These are phyloP conservation scores for Ganoderma meredithae DNA, from an alignment of 1,284 basidiomycete species.

Conservation along the genomic window DNA sequence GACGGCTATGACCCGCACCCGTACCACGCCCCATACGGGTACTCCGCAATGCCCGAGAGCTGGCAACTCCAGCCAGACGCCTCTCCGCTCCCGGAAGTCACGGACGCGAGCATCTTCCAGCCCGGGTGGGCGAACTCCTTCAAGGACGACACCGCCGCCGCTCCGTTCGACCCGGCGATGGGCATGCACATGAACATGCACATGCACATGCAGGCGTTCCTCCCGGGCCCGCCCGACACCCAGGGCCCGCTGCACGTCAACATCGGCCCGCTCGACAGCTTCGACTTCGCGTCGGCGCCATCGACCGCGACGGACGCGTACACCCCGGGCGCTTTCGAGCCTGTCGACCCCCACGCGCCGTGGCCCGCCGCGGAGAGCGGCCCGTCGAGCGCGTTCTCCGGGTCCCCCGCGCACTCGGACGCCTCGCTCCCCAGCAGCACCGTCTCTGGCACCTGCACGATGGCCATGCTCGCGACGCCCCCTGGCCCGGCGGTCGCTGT, in stretches of 20 bases:
- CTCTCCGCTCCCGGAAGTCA: slow-evolving; percentile 58
- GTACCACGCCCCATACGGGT: slow-evolving; percentile 17
- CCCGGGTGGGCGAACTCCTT: slow-evolving; percentile 44
- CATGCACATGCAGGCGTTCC: slow-evolving; percentile 35
- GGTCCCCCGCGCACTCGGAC: too few relatives aligned
- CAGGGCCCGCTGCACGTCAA: slow-evolving; percentile 26
- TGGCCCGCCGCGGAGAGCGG: too few relatives aligned
- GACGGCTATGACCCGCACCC: slow-evolving; percentile 27
- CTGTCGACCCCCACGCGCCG: too few relatives aligned
- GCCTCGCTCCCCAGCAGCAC: too few relatives aligned
- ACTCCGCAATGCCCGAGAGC: slow-evolving; percentile 34
- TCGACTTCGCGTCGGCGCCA: slow-evolving; percentile 26
- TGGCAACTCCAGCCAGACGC: slow-evolving; percentile 48
- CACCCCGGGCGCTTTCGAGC: slow-evolving; percentile 22
- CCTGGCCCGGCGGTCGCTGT: slow-evolving; percentile 12
- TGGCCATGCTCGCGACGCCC: slow-evolving; percentile 5
- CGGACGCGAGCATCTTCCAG: slow-evolving; percentile 56
- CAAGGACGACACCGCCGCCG: slow-evolving; percentile 43
- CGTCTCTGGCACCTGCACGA: too few relatives aligned
- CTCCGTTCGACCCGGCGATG: not conserved
- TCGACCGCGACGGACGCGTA: slow-evolving; percentile 27
- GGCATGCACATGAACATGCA: not conserved
- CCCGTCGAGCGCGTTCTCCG: too few relatives aligned
- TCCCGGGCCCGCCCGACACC: slow-evolving; percentile 40
- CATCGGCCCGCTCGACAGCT: slow-evolving; percentile 31